These are phyloP conservation scores for Boletus subcaerulescens DNA, from an alignment of 768 basidiomycete genomes.

Conservation along the genomic window DNA sequence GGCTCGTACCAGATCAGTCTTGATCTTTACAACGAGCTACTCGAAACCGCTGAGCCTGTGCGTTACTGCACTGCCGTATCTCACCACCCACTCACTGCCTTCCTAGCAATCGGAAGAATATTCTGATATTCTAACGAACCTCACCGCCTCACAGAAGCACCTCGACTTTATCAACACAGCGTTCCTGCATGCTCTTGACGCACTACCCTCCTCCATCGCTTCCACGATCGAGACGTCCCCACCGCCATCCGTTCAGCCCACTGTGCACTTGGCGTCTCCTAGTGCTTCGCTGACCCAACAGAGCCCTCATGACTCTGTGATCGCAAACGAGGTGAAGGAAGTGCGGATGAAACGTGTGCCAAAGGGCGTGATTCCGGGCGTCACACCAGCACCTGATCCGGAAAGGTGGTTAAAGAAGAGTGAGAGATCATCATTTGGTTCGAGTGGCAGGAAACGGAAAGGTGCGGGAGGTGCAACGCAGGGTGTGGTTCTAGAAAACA, in stretches of 20 bases:
- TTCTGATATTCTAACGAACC: slow-evolving; percentile 82
- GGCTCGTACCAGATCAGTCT: slow-evolving; percentile 72
- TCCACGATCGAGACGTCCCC: slow-evolving; percentile 58
- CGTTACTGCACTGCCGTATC: slow-evolving; percentile 30
- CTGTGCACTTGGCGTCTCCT: slow-evolving; percentile 23
- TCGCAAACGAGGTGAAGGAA: slow-evolving; percentile 43
- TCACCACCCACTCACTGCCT: slow-evolving; percentile 3
- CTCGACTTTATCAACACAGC: slow-evolving; percentile 78
- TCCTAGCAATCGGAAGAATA: slow-evolving; percentile 80
- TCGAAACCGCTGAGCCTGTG: slow-evolving; percentile 77
- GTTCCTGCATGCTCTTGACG: slow-evolving; percentile 62
- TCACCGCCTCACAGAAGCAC: slow-evolving; percentile 76
- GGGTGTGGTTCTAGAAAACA: slow-evolving; percentile 42
- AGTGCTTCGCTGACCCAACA: slow-evolving; percentile 26
- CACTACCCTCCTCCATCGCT: slow-evolving; percentile 50
- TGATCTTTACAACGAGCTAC: slow-evolving; percentile 75
- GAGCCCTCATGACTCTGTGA: slow-evolving; percentile 34
- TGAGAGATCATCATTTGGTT: slow-evolving; percentile 58
- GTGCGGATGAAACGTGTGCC: slow-evolving; percentile 68
- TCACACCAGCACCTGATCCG: slow-evolving; percentile 80
- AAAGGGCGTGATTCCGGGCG: slow-evolving; percentile 70
- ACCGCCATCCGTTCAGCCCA: slow-evolving; percentile 48
- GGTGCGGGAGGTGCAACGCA: slow-evolving; percentile 66
- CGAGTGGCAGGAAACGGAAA: slow-evolving; percentile 52
- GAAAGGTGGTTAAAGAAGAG: slow-evolving; percentile 89